These are phyloP conservation scores for Globisporangium iwayamae DNA, from an alignment of 352 stramenopile species.

Conservation along the genomic window DNA sequence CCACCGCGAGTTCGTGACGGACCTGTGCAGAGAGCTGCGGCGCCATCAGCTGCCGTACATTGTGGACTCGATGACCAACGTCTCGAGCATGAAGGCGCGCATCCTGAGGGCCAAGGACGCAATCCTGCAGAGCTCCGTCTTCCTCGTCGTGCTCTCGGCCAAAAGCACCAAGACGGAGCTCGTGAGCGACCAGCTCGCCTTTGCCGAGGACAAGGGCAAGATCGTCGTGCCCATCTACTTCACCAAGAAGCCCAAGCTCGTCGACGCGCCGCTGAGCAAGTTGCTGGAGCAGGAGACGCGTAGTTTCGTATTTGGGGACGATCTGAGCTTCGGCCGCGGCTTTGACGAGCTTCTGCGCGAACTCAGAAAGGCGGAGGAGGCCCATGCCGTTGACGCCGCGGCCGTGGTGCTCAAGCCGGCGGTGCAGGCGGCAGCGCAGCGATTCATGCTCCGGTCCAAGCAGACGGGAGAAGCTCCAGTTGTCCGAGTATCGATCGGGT, in stretches of 20 bases:
- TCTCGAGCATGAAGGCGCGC: conserved; percentile 73
- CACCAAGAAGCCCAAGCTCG: conserved; percentile 39
- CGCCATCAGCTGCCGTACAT: conserved; percentile 45
- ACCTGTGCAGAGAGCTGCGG: conserved; percentile 48
- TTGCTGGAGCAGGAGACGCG: conserved; percentile 35
- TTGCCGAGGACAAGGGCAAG: conserved; percentile 81
- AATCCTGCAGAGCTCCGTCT: conserved; percentile 62
- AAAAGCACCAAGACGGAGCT: conserved; percentile 77
- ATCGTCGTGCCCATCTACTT: conserved; percentile 71
- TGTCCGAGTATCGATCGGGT: conserved; percentile 13
- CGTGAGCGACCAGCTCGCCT: conserved; percentile 80
- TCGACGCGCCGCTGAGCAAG: conserved; percentile 33
- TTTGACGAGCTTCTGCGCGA: conserved; percentile 51
- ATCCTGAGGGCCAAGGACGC: conserved; percentile 77
- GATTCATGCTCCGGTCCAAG: conserved; percentile 27
- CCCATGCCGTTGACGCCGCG: conserved; percentile 18
- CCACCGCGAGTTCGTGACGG: conserved; percentile 62
- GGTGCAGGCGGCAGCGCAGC: conserved; percentile 31
- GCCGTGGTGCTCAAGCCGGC: conserved; percentile 29
- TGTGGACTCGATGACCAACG: conserved; percentile 63
- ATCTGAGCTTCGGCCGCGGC: conserved; percentile 62
- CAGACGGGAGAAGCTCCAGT: background rate
- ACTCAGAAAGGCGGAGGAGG: conserved; percentile 26
- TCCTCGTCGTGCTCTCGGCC: conserved; percentile 73
- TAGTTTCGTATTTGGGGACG: conserved; percentile 52